These are phyloP conservation scores for Pueraria montana DNA, from an alignment of 306 rosid species.

Conservation along the genomic window DNA sequence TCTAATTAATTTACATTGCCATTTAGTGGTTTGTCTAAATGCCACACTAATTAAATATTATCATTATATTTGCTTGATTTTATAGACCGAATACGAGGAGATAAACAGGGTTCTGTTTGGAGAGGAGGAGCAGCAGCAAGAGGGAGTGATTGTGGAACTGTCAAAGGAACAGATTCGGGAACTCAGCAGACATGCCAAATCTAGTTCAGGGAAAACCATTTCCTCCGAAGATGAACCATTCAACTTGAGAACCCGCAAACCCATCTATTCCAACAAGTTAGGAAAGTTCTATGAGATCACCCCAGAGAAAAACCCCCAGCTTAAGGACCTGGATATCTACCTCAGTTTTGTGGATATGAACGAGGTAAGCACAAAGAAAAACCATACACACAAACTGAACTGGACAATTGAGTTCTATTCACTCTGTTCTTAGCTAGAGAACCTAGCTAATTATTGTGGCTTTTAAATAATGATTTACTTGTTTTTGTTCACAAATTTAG, in stretches of 20 bases:
- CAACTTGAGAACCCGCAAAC: conserved; percentile 37
- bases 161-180: conserved; percentile 34
- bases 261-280: conserved; percentile 42
- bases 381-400: neutral
- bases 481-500: neutral
- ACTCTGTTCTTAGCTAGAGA: neutral
- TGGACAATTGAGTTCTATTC: neutral
- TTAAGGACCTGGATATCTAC: conserved; percentile 14
- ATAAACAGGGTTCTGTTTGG: conserved; percentile 38
- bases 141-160: conserved; percentile 38
- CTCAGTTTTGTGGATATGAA: neutral
- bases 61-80: too few relatives aligned
- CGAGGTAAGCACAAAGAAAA: neutral
- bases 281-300: conserved; percentile 49
- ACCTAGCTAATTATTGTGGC: neutral
- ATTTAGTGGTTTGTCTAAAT: neutral
- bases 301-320: neutral
- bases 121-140: conserved; percentile 6
- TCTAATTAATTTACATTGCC: neutral
- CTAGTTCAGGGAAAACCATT: neutral
- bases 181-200: conserved; percentile 34
- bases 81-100: conserved; percentile 31
- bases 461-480: neutral
- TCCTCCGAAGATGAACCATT: conserved; percentile 38
- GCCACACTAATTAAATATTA: too few relatives aligned